Evolutionary conservation across 2,329 filamentous ascomycete species (phyloP).

Genomic region (Sporothrix brasiliensis): DNA sequence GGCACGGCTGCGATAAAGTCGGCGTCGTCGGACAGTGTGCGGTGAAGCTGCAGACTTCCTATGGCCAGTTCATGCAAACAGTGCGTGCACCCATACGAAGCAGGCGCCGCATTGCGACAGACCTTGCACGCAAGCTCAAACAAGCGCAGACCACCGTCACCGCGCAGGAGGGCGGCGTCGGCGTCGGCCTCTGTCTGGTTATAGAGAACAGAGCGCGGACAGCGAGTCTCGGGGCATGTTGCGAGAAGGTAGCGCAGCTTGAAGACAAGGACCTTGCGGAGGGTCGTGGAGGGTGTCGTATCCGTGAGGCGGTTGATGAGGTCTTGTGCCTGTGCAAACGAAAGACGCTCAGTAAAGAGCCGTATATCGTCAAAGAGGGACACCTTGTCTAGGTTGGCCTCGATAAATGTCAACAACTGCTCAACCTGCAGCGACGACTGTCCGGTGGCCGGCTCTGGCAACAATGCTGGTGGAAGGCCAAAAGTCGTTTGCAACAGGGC

Average conservation of each 20-base stretch:
- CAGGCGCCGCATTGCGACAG: slow-evolving; percentile 29
- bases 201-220: slow-evolving; percentile 13
- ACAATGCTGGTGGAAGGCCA: slow-evolving; percentile 36
- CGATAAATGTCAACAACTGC: slow-evolving; percentile 43
- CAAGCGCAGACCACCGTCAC: background rate
- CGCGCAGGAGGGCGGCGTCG: background rate
- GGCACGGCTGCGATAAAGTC: slow-evolving; percentile 37
- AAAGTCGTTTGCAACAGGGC: slow-evolving; percentile 43
- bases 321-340: slow-evolving; percentile 46
- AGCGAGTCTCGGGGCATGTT: slow-evolving; percentile 45
- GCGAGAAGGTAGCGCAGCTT: slow-evolving; percentile 52
- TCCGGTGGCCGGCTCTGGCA: slow-evolving; percentile 31
- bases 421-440: slow-evolving; percentile 39
- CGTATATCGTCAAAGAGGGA: slow-evolving; percentile 53
- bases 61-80: slow-evolving; percentile 36
- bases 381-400: slow-evolving; percentile 42
- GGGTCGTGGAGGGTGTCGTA: background rate
- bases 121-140: slow-evolving; percentile 36
- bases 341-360: slow-evolving; percentile 49
- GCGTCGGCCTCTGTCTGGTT: background rate
- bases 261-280: slow-evolving; percentile 42
- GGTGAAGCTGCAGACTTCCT: slow-evolving; percentile 36
- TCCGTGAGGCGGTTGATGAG: slow-evolving; percentile 42
- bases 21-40: slow-evolving; percentile 36
- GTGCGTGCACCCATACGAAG: slow-evolving; percentile 28